Evolutionary conservation across 768 basidiomycete genomes (phyloP), one percentile per base, ranked within the genome.

Genomic region (Kwoniella botswanensis): DNA sequence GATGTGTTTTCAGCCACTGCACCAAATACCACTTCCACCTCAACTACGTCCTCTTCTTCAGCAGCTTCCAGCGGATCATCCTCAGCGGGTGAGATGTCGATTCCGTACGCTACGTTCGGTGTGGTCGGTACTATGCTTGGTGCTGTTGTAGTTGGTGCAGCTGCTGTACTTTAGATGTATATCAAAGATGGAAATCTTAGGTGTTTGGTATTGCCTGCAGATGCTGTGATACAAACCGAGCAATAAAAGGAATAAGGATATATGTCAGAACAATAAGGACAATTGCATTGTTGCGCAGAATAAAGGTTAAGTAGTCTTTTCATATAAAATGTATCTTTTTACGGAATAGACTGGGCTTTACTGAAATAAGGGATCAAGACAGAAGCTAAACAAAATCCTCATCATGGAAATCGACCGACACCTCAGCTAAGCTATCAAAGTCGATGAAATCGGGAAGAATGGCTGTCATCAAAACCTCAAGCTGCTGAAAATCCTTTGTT

Each of bases 91-190:
- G 59, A 61, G 41, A 22, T 61, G 35, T 43, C 59, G 6, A 44
- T 68, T 24, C 59, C 52, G 18, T 52, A 57, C 43, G 61, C 53
- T 26, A 63, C 57, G 4, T 52, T 57, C 61, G 65, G 55, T 18
- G 35, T 59, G 13, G 43, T 68, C 41, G 60, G 66, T 41, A 67
- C 35, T 0, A 52, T 71, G 59, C 21, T 72, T 3, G 66, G 65
- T 26, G 65, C 66, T 53, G 44, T 63, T 3, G 42, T 58, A n/a
- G 18, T 68, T 22, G 71, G 71, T 7, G 71, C 64, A 6, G 57
- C 64, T 26, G 46, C 60, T 17, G 71, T 72, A 12, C 60, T 72
- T 24, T 72, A 71, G 58, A 53, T 22, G 11, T 44, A 18, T 17
- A 42, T 55, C 5, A 21, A n/a, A 9, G 53, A 60, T n/a, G 42